Conservation (phyloP, 2,329 filamentous ascomycete genomes). For the Plectosphaerella cucumerina region DNA sequence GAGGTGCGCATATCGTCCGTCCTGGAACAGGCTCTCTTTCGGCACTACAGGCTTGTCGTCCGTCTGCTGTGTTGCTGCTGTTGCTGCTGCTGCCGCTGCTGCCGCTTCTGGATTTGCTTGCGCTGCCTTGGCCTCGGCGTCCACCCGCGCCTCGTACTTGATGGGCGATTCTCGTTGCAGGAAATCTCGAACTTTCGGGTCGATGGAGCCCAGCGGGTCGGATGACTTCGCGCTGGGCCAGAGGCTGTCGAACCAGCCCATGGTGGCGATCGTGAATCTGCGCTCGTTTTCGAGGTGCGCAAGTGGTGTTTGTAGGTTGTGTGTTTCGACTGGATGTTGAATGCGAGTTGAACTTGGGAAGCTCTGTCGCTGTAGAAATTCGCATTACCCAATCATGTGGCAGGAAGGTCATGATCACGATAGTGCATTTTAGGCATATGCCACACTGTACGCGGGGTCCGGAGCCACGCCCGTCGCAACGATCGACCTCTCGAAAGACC, state of each 20-base stretch:
- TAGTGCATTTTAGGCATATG: no score
- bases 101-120: not conserved
- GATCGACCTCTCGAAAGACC: no score
- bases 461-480: no score
- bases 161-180: conserved; percentile 77
- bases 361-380: no score
- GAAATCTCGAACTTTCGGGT: conserved; percentile 79
- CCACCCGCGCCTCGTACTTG: conserved; percentile 47
- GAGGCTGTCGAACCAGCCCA: conserved; percentile 54
- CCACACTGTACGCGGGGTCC: no score
- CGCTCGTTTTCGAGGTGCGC: no score
- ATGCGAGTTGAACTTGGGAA: no score
- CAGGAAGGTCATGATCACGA: no score
- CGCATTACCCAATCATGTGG: no score
- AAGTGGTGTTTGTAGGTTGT: no score
- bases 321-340: no score
- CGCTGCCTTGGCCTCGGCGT: conserved; percentile 7
- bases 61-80: not conserved
- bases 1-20: conserved; percentile 71
- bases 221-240: conserved; percentile 44
- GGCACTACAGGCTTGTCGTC: conserved; percentile 32
- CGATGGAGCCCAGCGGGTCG: conserved; percentile 68
- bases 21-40: conserved; percentile 48
- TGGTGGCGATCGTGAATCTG: conserved; percentile 19
- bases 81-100: conserved; percentile 2